A percentile compares a stretch with the other conserved stretches of the same genome.
Conservation (phyloP, 768 basidiomycete genomes). For the Leucogyrophana mollusca region DNA sequence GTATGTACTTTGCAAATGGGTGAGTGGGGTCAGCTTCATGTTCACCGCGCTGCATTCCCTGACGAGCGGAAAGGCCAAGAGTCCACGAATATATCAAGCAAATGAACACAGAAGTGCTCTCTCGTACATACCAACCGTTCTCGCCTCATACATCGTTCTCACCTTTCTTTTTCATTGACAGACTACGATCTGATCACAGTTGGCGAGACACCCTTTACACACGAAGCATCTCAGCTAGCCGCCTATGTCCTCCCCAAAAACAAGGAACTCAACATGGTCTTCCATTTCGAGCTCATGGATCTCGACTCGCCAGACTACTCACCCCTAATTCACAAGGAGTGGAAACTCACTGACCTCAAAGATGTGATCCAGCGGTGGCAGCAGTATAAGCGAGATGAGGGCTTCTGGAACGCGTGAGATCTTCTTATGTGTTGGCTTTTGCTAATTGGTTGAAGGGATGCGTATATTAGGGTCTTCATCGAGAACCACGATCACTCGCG, state of each 20-base stretch:
- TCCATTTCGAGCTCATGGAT: constrained; percentile 63
- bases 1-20: constrained; percentile 60
- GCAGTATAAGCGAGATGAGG: constrained; percentile 50
- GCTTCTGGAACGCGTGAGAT: constrained; percentile 67
- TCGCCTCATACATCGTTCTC: too few relatives aligned
- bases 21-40: constrained; percentile 22
- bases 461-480: constrained; percentile 48
- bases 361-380: constrained; percentile 53
- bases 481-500: constrained; percentile 74
- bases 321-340: constrained; percentile 43
- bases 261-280: constrained; percentile 65
- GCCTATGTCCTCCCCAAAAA: constrained; percentile 54
- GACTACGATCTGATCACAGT: constrained; percentile 62
- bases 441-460: neutral
- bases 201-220: constrained; percentile 62
- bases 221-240: constrained; percentile 49
- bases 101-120: constrained; percentile 62
- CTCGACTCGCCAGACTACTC: constrained; percentile 46
- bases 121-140: constrained; percentile 33
- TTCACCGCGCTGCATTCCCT: neutral
- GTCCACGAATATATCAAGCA: constrained; percentile 69
- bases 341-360: constrained; percentile 55
- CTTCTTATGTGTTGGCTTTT: neutral
- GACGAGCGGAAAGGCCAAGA: constrained; percentile 43
- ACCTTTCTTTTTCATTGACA: constrained; percentile 28